phyloP scores from a whole-genome alignment of 768 basidiomycete genomes.

The Leccinum longicurvipes region DNA sequence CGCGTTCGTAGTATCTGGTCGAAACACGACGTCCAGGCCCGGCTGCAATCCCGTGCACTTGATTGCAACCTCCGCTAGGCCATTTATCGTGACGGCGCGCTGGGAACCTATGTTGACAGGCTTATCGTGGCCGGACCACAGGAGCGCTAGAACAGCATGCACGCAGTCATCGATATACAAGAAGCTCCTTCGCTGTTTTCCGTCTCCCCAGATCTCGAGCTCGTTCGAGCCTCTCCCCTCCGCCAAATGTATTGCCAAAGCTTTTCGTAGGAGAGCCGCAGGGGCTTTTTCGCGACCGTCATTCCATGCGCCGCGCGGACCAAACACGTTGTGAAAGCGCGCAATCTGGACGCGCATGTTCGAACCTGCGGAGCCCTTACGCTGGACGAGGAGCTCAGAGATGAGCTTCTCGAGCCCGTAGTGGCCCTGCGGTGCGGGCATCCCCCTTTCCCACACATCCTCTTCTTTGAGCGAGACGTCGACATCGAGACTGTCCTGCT shows the following conservation, averaged over 20 bases:
- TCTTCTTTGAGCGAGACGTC: conserved; percentile 46
- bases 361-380: conserved; percentile 11
- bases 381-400: conserved; percentile 44
- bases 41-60: conserved; percentile 28
- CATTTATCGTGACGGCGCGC: conserved; percentile 37
- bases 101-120: conserved; percentile 56
- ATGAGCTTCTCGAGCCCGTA: conserved; percentile 59
- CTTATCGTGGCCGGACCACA: conserved; percentile 33
- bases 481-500: conserved; percentile 33
- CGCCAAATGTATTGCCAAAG: conserved; percentile 30
- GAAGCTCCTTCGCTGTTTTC: conserved; percentile 52
- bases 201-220: conserved; percentile 59
- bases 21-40: conserved; percentile 26
- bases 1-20: conserved; percentile 11
- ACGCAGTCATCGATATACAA: conserved; percentile 55
- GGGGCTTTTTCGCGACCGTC: conserved; percentile 58
- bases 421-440: conserved; percentile 48
- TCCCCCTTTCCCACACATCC: conserved; percentile 39
- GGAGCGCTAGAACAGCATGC: conserved; percentile 44
- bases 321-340: conserved; percentile 59
- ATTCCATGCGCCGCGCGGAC: conserved; percentile 51
- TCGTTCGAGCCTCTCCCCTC: conserved; percentile 2
- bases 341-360: conserved; percentile 43
- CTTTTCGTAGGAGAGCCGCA: conserved; percentile 55
- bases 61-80: conserved; percentile 42